phyloP scores from a whole-genome alignment of 2,329 filamentous ascomycete species.

The Dothideomycetes sp. region DNA sequence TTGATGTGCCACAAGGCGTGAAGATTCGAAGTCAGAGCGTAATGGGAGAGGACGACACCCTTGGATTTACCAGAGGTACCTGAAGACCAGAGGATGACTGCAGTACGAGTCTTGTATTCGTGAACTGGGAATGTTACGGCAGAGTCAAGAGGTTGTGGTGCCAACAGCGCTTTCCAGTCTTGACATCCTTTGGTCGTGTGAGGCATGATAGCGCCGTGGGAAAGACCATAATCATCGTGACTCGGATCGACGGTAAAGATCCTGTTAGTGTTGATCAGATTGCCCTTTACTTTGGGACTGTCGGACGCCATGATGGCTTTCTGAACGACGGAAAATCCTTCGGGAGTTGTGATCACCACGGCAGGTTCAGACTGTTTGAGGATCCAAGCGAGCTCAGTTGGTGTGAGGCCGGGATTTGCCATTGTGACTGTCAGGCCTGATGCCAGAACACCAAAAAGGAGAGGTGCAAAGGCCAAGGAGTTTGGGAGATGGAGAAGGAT shows the following conservation, averaged over 20 bases:
- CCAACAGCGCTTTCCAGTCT: conserved; percentile 9
- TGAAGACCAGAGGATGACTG: conserved; percentile 35
- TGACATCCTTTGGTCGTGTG: not conserved
- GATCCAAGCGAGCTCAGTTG: conserved; percentile 10
- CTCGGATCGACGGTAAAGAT: conserved; percentile 7
- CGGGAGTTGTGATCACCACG: conserved; percentile 8
- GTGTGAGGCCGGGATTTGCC: conserved; percentile 10
- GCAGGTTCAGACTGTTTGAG: conserved; percentile 4
- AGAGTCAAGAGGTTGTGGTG: not conserved
- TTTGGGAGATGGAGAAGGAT: conserved; percentile 11
- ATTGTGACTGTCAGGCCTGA: conserved; percentile 10
- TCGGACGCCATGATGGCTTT: conserved; percentile 4
- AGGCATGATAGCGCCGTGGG: not conserved
- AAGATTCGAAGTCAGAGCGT: conserved; percentile 7
- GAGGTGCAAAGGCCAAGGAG: conserved; percentile 10
- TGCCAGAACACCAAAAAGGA: conserved; percentile 11
- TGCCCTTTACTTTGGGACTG: conserved; percentile 5
- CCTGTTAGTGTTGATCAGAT: conserved; percentile 1
- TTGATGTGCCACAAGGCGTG: conserved; percentile 12
- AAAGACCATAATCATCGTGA: conserved; percentile 11
- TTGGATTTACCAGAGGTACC: conserved; percentile 42
- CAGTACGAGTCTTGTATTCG: conserved; percentile 2
- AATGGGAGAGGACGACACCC: conserved; percentile 22
- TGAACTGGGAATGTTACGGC: not conserved
- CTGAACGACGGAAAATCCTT: conserved; percentile 6